Conservation (phyloP, 768 basidiomycete genomes). For the Mycena venus region DNA sequence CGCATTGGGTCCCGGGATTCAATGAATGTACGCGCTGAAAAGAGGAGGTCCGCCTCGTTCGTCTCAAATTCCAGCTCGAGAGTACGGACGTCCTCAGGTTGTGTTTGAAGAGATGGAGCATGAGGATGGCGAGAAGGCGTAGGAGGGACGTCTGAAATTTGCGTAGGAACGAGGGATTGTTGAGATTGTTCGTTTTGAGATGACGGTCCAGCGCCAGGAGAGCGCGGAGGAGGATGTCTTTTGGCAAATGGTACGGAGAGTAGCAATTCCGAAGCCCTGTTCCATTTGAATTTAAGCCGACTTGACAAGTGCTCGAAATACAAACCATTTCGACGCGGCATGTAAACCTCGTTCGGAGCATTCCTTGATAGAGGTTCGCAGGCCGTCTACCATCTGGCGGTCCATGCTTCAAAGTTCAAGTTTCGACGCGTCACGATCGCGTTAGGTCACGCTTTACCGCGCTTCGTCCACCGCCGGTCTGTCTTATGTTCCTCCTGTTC, state of each 20-base stretch:
- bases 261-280: constrained; percentile 82
- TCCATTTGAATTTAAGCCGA: constrained; percentile 28
- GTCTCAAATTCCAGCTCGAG: constrained; percentile 63
- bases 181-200: constrained; percentile 30
- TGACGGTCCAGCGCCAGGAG: constrained; percentile 46
- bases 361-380: constrained; percentile 76
- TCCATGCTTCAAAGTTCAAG: constrained; percentile 52
- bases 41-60: constrained; percentile 79
- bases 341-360: constrained; percentile 80
- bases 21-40: constrained; percentile 80
- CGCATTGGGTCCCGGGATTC: constrained; percentile 85
- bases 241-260: constrained; percentile 52
- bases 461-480: neutral
- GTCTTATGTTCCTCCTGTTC: neutral
- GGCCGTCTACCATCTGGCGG: constrained; percentile 62
- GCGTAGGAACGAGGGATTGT: constrained; percentile 35
- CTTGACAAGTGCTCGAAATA: constrained; percentile 11
- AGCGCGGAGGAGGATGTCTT: constrained; percentile 47
- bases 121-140: constrained; percentile 48
- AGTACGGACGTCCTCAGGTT: constrained; percentile 48
- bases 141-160: constrained; percentile 31
- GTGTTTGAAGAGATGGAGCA: constrained; percentile 48
- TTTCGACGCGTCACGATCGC: neutral
- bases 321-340: constrained; percentile 84
- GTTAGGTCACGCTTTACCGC: neutral